Evolutionary conservation across 1,284 basidiomycete species (phyloP).

Genomic region (Melampsora larici-populina): DNA sequence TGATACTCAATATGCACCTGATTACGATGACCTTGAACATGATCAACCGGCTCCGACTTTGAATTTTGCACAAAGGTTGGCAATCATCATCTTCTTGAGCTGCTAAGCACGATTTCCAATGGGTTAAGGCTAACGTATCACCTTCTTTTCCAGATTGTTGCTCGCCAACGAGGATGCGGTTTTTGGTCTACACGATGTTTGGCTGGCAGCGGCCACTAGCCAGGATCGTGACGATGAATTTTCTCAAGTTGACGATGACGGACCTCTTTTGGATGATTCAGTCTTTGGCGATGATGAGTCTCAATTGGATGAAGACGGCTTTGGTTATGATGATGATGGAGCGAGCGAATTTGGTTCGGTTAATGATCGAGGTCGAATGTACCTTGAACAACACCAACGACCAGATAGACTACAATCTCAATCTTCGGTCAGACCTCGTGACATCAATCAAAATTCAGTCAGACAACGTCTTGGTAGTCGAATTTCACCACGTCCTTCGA

Average conservation of each 20-base stretch:
- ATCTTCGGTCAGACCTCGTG: conserved; percentile 48
- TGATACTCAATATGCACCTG: conserved; percentile 35
- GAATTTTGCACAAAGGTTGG: conserved; percentile 71
- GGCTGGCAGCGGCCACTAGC: conserved; percentile 88
- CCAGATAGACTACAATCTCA: conserved; percentile 52
- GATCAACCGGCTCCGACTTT: conserved; percentile 45
- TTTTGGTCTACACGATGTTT: conserved; percentile 80
- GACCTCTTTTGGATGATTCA: conserved; percentile 35
- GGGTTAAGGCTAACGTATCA: not conserved
- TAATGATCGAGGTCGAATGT: conserved; percentile 33
- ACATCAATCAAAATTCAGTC: conserved; percentile 45
- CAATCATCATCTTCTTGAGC: not conserved
- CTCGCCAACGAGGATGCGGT: conserved; percentile 81
- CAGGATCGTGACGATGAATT: conserved; percentile 63
- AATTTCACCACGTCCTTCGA: conserved; percentile 17
- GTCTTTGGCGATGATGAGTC: conserved; percentile 57
- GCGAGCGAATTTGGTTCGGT: conserved; percentile 13
- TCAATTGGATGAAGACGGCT: not conserved
- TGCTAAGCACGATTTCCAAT: not conserved
- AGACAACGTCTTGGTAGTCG: conserved; percentile 47
- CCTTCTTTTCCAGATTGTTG: conserved; percentile 45
- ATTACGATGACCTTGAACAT: conserved; percentile 20
- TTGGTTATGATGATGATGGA: conserved; percentile 13
- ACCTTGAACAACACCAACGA: conserved; percentile 34
- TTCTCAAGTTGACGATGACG: conserved; percentile 63